Percentiles rank a stretch among this genome's conserved stretches.
phyloP scores from a whole-genome alignment of 208 protist species.

The Wallacemonas sp. region DNA sequence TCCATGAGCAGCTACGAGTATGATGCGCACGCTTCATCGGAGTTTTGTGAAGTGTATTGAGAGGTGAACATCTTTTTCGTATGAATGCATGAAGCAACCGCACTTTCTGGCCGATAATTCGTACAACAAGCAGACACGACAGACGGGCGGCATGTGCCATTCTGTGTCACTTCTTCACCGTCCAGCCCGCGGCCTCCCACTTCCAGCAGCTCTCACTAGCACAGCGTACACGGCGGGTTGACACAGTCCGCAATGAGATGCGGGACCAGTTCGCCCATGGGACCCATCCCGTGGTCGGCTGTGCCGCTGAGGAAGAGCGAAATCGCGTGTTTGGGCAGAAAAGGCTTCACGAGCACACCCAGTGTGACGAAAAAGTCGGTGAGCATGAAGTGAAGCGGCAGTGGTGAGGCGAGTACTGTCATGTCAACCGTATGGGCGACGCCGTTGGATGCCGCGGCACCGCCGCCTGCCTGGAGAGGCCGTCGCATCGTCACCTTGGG shows the following conservation, averaged over 20 bases:
- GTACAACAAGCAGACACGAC: no score
- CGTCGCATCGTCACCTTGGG: constrained; percentile 47
- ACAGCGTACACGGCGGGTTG: constrained; percentile 51
- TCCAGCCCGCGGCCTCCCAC: no score
- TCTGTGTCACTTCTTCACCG: no score
- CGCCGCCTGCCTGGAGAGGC: constrained; percentile 16
- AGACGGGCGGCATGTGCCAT: no score
- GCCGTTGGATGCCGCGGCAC: background rate
- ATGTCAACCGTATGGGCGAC: constrained; percentile 76
- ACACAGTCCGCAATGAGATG: constrained; percentile 58
- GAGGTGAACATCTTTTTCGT: no score
- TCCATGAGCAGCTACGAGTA: no score
- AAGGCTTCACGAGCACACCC: constrained; percentile 26
- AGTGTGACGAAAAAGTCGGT: constrained; percentile 72
- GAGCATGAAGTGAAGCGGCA: constrained; percentile 46
- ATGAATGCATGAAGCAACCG: no score
- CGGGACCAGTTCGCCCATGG: constrained; percentile 50
- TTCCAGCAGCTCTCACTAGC: no score
- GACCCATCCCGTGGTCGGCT: constrained; percentile 27
- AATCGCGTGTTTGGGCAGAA: constrained; percentile 37
- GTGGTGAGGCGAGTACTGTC: constrained; percentile 43
- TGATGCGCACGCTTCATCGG: no score
- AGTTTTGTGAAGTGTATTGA: no score
- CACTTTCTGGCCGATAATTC: no score
- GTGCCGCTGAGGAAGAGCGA: constrained; percentile 36